phyloP scores from a whole-genome alignment of 2,329 filamentous ascomycete genomes.

The Aspergillus hortae region DNA sequence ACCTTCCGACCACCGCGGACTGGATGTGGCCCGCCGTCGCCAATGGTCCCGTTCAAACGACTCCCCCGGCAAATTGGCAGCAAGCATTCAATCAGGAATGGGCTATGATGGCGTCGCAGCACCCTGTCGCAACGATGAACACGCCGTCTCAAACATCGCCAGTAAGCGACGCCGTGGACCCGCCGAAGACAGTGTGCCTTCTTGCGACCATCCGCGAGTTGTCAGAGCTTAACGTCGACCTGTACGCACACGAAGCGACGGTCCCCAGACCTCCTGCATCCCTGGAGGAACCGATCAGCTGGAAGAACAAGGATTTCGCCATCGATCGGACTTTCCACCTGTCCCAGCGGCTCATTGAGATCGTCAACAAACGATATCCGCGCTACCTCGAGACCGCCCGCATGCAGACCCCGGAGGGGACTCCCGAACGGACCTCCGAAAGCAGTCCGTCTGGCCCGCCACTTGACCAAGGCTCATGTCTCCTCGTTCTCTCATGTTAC shows the following conservation, averaged over 20 bases:
- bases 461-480: neutral
- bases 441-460: no score
- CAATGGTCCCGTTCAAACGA: neutral
- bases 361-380: slow-evolving; percentile 1
- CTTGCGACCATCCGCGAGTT: neutral
- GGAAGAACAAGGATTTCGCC: slow-evolving; percentile 5
- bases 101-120: neutral
- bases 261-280: neutral
- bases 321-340: slow-evolving; percentile 4
- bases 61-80: neutral
- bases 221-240: slow-evolving; percentile 3
- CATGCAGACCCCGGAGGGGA: neutral
- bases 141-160: neutral
- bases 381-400: slow-evolving; percentile 2
- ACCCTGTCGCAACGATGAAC: neutral
- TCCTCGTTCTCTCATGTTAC: slow-evolving; percentile 4
- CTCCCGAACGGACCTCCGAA: no score
- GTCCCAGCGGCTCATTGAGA: slow-evolving; percentile 5
- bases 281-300: neutral
- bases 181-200: neutral
- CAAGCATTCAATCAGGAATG: neutral
- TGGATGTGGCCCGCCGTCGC: neutral
- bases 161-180: neutral
- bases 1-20: neutral
- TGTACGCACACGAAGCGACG: slow-evolving; percentile 2